Percentiles rank a stretch among this genome's conserved stretches.
Evolutionary conservation across 495 filamentous ascomycete genomes (phyloP).

Genomic region (Cercophora sp.): DNA sequence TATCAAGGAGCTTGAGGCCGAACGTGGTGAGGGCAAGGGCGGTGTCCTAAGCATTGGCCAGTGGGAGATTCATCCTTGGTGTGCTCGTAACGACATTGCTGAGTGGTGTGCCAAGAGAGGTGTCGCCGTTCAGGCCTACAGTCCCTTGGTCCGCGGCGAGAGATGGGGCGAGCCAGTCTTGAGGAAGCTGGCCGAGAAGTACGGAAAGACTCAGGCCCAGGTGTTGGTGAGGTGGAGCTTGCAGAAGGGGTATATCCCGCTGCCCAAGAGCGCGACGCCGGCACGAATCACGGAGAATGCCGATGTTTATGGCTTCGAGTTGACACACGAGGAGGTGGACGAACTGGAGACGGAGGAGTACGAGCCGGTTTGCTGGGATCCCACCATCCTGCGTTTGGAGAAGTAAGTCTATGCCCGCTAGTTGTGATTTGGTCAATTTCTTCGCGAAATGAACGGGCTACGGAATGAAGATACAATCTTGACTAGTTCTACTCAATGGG

Average conservation of each 20-base stretch:
- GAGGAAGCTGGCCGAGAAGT: conserved; percentile 58
- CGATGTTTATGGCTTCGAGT: conserved; percentile 76
- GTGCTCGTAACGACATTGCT: conserved; percentile 69
- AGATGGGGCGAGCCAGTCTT: conserved; percentile 63
- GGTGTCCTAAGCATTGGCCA: conserved; percentile 79
- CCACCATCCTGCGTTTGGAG: conserved; percentile 26
- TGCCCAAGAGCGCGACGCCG: conserved; percentile 71
- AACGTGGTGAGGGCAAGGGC: conserved; percentile 49
- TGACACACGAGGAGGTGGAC: conserved; percentile 58
- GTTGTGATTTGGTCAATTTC: neutral
- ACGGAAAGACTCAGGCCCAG: conserved; percentile 72
- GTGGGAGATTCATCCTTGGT: conserved; percentile 89
- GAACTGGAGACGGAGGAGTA: conserved; percentile 55
- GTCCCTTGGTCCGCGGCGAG: conserved; percentile 66
- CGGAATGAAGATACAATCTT: neutral
- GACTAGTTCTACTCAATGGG: neutral
- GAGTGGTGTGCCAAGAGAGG: conserved; percentile 67
- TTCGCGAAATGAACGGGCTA: neutral
- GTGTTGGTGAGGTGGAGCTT: conserved; percentile 82
- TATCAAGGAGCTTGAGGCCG: conserved; percentile 60
- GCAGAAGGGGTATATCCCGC: conserved; percentile 71
- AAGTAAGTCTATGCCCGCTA: neutral
- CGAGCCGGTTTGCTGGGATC: conserved; percentile 70
- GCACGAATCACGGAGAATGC: conserved; percentile 71
- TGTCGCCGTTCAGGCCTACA: conserved; percentile 75